Conservation (phyloP, 176 grass and related monocot species). For the Triticum turgidum region DNA sequence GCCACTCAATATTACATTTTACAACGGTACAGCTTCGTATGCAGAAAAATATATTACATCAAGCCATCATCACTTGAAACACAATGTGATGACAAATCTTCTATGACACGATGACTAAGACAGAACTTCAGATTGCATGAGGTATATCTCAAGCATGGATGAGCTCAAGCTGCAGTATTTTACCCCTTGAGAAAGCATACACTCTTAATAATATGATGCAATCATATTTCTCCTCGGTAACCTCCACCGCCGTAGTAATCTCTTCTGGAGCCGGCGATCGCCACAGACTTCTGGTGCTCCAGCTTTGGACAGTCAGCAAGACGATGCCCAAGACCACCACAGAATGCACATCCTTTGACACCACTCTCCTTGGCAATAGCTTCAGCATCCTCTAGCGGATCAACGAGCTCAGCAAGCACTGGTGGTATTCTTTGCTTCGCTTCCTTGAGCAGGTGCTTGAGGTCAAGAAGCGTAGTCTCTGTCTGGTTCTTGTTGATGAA, state of each 20-base stretch:
- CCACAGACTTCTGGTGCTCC: slow-evolving; percentile 93
- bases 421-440: slow-evolving; percentile 98
- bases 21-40: not conserved
- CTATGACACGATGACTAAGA: not conserved
- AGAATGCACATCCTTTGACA: slow-evolving; percentile 90
- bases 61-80: not conserved
- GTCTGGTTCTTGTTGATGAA: slow-evolving; percentile 99
- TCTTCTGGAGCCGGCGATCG: slow-evolving; percentile 82
- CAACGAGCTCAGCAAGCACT: slow-evolving; percentile 78
- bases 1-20: slow-evolving; percentile 16
- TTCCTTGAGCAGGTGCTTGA: slow-evolving; percentile 90
- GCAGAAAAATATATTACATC: not conserved
- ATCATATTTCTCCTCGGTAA: slow-evolving; percentile 88
- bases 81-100: not conserved
- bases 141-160: not conserved
- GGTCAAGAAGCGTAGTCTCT: slow-evolving; percentile 83
- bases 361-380: slow-evolving; percentile 81
- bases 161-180: slow-evolving; percentile 1
- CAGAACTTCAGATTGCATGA: not conserved
- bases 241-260: slow-evolving; percentile 91
- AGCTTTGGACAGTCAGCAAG: slow-evolving; percentile 88
- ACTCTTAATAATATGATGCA: not conserved
- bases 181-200: not conserved
- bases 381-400: slow-evolving; percentile 83
- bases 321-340: slow-evolving; percentile 94